Percentiles rank a stretch among this genome's conserved stretches.
Conservation (phyloP, 306 rosid species). For the Fragaria nilgerrensis region DNA sequence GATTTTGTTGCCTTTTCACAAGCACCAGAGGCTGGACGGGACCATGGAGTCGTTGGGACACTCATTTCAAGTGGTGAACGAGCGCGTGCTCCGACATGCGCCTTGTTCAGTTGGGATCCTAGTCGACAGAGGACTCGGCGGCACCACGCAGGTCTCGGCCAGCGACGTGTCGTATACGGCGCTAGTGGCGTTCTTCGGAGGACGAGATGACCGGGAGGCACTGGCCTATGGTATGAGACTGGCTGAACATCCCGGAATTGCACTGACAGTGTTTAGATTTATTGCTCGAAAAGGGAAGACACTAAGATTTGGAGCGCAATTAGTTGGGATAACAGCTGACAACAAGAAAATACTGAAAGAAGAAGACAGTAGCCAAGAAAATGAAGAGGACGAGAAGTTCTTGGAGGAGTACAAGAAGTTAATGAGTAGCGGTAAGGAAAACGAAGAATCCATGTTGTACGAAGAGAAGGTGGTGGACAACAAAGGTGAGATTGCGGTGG, state of each 20-base stretch:
- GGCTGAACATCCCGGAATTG: conserved; percentile 68
- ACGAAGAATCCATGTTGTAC: conserved; percentile 27
- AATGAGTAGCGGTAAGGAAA: conserved; percentile 12
- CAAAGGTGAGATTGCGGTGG: conserved; percentile 34
- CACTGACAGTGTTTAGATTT: conserved; percentile 37
- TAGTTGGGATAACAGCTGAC: conserved; percentile 32
- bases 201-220: conserved; percentile 63
- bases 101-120: conserved; percentile 71
- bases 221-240: conserved; percentile 62
- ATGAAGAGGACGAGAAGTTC: conserved; percentile 32
- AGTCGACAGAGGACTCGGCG: conserved; percentile 66
- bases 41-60: conserved; percentile 57
- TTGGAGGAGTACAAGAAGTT: conserved; percentile 32
- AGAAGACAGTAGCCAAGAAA: conserved; percentile 14
- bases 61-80: conserved; percentile 36
- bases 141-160: conserved; percentile 64
- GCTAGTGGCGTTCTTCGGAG: conserved; percentile 54
- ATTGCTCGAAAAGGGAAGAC: conserved; percentile 31
- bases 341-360: conserved; percentile 11
- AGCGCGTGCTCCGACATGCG: conserved; percentile 53
- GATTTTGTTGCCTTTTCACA: conserved; percentile 64
- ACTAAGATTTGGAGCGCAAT: conserved; percentile 38
- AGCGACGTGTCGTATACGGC: conserved; percentile 47
- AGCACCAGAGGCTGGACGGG: conserved; percentile 56
- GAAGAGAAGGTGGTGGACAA: conserved; percentile 47